Conservation (phyloP, 2,329 filamentous ascomycete genomes). For the Aspergillus udagawae region DNA sequence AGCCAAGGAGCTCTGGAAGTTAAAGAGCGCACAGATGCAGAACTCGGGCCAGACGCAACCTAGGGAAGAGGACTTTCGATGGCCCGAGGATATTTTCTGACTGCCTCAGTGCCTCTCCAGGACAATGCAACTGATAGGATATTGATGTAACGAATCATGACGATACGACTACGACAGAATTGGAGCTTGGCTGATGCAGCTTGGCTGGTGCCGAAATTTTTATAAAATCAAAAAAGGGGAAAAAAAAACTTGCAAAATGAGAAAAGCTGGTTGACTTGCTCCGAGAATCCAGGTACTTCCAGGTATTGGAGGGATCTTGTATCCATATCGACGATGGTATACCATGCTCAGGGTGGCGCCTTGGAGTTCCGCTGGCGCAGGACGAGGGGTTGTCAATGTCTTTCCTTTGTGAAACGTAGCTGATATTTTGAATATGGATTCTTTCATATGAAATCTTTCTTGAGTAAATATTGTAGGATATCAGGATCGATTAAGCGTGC, state of each 20-base stretch:
- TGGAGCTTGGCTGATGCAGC: background rate
- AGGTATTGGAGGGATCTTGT: too few relatives aligned
- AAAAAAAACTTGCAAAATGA: background rate
- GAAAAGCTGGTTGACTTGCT: background rate
- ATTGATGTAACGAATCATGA: slow-evolving; percentile 11
- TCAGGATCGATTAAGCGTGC: too few relatives aligned
- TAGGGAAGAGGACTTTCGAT: slow-evolving; percentile 28
- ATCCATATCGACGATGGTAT: background rate
- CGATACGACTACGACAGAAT: background rate
- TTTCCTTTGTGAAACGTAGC: background rate
- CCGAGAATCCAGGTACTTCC: too few relatives aligned
- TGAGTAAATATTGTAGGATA: too few relatives aligned
- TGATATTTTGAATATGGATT: background rate
- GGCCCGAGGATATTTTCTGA: slow-evolving; percentile 45
- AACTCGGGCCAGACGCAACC: background rate
- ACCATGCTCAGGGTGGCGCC: background rate
- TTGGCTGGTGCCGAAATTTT: background rate
- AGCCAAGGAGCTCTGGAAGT: slow-evolving; percentile 21
- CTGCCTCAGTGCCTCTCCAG: background rate
- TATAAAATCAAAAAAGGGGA: background rate
- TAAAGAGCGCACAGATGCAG: slow-evolving; percentile 6
- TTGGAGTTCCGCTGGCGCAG: background rate
- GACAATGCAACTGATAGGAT: background rate
- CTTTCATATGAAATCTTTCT: background rate
- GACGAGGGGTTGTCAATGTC: background rate